Evolutionary conservation across 495 filamentous ascomycete species (phyloP), one percentile per base, ranked within the genome.

Genomic region (Neurospora tetrasperma): DNA sequence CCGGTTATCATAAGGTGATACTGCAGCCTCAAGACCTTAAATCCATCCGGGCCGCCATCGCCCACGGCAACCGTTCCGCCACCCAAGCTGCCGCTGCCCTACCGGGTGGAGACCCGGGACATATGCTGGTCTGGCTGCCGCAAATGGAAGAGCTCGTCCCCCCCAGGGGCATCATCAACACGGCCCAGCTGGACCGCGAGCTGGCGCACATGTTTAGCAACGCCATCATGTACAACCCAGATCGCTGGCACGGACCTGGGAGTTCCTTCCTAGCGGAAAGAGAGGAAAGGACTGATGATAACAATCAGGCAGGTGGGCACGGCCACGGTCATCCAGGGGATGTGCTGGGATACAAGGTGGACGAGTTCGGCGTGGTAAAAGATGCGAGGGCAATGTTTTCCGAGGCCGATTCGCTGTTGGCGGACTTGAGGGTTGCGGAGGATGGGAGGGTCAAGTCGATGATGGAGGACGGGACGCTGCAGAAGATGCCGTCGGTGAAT

Each of bases 171-270:
- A 96, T 99, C 73, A 92, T 99, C 79, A 99, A 98, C 82, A 92
- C 90, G n/a, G 88, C 90, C 4, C 96, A 99, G 79, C 85, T 99
- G 16, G 96, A 99, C 78, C 94, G 95, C 75, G 95, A 98, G 79
- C 81, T 99, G n/a, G 93, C 96, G 74, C 92, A 95, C 76, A 97
- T 98, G 91, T 98, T 98, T 78, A 91, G 93, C 70, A 99, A 99
- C 77, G 95, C 95, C 16, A 90, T 97, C 78, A 98, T 98, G 96
- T 99, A 94, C 86, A 99, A 98, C 75, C 89, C 91, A 1, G 89
- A 93, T 73, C 87, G 90, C 0, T 80, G 85, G 40, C 89, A 91
- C 44, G 91, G 91, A 0, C 88, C 92, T 44, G 90, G 91, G 0
- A 88, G 85, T 4, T 83, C 84, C 4, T 91, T 92, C 75, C 80